Percentiles rank a stretch among this genome's conserved stretches.
These are phyloP conservation scores for Vaccinium corymbosum DNA, from an alignment of 148 eudicot species.

Conservation along the genomic window DNA sequence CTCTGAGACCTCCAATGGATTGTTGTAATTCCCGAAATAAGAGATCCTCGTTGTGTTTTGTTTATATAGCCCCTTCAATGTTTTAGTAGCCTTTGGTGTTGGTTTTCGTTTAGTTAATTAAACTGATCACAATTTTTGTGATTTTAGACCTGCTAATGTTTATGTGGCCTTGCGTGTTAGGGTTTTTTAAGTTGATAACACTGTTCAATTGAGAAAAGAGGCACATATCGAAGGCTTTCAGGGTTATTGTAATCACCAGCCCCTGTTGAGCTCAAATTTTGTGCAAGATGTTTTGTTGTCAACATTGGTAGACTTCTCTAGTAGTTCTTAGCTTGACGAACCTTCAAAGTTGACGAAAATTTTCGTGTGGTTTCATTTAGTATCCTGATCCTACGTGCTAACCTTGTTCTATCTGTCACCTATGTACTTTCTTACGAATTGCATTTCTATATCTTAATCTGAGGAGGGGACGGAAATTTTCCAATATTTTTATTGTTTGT, in stretches of 20 bases:
- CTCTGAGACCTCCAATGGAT: no score
- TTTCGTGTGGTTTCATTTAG: no score
- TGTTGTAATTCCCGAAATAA: no score
- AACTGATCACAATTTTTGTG: no score
- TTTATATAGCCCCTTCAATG: no score
- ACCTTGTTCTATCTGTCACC: neutral
- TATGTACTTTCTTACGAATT: neutral
- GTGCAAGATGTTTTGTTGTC: neutral
- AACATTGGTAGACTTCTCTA: neutral
- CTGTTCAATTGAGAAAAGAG: neutral
- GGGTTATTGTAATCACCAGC: neutral
- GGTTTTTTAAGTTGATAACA: neutral
- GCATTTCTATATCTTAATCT: neutral
- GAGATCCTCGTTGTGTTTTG: no score
- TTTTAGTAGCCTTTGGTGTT: neutral
- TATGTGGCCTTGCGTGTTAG: neutral
- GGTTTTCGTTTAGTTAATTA: neutral
- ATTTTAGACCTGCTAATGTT: no score
- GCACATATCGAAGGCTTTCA: conserved; percentile 3
- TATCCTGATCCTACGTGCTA: neutral
- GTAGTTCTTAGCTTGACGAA: neutral
- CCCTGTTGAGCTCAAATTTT: conserved; percentile 13
- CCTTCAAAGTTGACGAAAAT: neutral
- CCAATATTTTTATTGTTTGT: no score
- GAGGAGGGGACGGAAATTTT: neutral